Evolutionary conservation across 2,329 filamentous ascomycete species (phyloP).

Genomic region (Beauveria asiatica): DNA sequence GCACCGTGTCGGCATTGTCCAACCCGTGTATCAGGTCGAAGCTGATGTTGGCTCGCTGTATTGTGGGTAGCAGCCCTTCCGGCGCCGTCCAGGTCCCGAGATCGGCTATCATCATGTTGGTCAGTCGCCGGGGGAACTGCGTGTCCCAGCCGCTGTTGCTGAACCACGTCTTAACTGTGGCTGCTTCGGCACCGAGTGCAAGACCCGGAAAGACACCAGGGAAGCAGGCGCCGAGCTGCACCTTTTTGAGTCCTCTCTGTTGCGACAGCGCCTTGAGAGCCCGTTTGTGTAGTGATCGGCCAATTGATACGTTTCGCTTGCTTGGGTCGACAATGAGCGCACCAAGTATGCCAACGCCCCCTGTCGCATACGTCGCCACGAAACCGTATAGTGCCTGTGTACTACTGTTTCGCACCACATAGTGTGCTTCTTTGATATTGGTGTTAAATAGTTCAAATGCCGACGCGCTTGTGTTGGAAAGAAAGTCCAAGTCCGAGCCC

Average conservation of each 20-base stretch:
- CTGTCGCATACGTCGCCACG: slow-evolving; percentile 77
- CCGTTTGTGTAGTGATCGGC: slow-evolving; percentile 78
- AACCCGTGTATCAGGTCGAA: slow-evolving; percentile 79
- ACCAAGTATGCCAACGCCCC: slow-evolving; percentile 65
- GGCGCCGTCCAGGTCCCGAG: slow-evolving; percentile 67
- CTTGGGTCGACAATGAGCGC: slow-evolving; percentile 83
- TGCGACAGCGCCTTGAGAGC: slow-evolving; percentile 68
- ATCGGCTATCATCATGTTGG: slow-evolving; percentile 65
- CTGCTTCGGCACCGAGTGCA: slow-evolving; percentile 44
- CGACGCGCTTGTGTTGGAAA: slow-evolving; percentile 59
- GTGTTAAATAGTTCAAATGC: slow-evolving; percentile 68
- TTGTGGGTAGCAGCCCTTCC: slow-evolving; percentile 64
- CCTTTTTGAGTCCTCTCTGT: slow-evolving; percentile 62
- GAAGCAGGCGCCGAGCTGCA: slow-evolving; percentile 73
- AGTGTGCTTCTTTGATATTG: slow-evolving; percentile 72
- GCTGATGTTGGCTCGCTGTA: slow-evolving; percentile 63
- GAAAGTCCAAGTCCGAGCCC: slow-evolving; percentile 58
- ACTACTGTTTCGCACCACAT: slow-evolving; percentile 88
- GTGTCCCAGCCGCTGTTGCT: slow-evolving; percentile 83
- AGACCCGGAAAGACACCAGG: slow-evolving; percentile 84
- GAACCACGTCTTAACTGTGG: slow-evolving; percentile 66
- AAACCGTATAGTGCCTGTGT: slow-evolving; percentile 89
- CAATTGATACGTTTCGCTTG: slow-evolving; percentile 82
- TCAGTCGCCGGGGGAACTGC: slow-evolving; percentile 45
- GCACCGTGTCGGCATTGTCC: slow-evolving; percentile 64